Evolutionary conservation across 306 rosid species (phyloP).

Genomic region (Citrullus mucosospermus): DNA sequence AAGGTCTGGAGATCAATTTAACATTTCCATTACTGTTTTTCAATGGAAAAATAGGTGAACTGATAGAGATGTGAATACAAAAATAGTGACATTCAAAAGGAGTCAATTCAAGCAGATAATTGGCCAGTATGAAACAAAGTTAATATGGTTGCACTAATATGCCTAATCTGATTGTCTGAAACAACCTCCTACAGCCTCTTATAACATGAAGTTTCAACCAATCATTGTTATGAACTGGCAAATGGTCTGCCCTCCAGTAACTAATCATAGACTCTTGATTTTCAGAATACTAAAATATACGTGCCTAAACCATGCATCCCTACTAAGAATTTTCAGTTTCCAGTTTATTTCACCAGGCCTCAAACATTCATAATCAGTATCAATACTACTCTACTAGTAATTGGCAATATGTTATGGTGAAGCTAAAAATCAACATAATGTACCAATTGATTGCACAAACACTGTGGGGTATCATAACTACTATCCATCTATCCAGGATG

Average conservation of each 20-base stretch:
- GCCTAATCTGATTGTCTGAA: neutral
- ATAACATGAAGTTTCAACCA: neutral
- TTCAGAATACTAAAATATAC: neutral
- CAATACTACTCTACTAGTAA: neutral
- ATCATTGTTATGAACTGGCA: neutral
- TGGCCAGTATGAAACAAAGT: neutral
- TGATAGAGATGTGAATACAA: neutral
- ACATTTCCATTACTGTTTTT: neutral
- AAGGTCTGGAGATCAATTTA: neutral
- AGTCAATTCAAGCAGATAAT: neutral
- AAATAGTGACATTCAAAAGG: neutral
- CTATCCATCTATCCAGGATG: neutral
- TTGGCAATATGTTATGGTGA: neutral
- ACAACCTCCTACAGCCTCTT: neutral
- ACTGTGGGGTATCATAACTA: neutral
- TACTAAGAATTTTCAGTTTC: neutral
- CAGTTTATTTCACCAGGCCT: neutral
- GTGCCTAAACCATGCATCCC: neutral
- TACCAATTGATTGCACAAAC: neutral
- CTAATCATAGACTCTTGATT: neutral
- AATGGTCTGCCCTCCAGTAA: neutral
- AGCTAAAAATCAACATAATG: neutral
- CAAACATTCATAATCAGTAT: neutral
- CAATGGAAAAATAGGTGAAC: neutral
- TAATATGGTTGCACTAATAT: neutral